Conservation (phyloP, 805 yeast genomes). For the Pichia sporocuriosa region DNA sequence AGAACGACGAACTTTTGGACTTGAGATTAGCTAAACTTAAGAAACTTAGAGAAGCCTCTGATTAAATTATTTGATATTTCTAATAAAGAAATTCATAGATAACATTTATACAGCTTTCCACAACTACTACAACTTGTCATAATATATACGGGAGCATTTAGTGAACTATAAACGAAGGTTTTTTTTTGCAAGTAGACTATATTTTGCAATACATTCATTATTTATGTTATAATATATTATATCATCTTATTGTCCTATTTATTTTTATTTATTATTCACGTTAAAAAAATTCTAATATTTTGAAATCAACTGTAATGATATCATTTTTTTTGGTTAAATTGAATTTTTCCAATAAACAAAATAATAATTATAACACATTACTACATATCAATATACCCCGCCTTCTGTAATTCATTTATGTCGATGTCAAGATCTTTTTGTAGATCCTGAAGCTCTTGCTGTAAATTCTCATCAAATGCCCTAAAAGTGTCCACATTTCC, state of each 20-base stretch:
- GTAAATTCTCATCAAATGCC: constrained; percentile 7
- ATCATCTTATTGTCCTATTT: constrained; percentile 8
- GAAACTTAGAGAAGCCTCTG: constrained; percentile 30
- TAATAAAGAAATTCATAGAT: too few relatives aligned
- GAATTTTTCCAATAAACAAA: neutral
- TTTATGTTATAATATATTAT: neutral
- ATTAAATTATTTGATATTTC: constrained; percentile 6
- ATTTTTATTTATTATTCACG: constrained; percentile 9
- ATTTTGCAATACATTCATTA: neutral
- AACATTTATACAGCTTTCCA: too few relatives aligned
- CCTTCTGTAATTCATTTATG: constrained; percentile 13
- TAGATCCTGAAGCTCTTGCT: constrained; percentile 19
- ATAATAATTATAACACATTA: neutral
- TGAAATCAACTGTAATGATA: neutral
- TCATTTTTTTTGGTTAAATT: neutral
- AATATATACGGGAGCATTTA: neutral
- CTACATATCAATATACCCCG: constrained; percentile 13
- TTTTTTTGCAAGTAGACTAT: too few relatives aligned
- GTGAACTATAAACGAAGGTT: neutral
- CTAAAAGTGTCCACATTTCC: neutral
- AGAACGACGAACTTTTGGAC: constrained; percentile 33
- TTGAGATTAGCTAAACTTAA: constrained; percentile 32
- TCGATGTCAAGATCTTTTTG: constrained; percentile 18
- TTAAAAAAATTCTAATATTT: neutral
- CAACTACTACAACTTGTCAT: too few relatives aligned